Evolutionary conservation across 169 alveolate genomes (phyloP).

Genomic region (Plasmodium inui): DNA sequence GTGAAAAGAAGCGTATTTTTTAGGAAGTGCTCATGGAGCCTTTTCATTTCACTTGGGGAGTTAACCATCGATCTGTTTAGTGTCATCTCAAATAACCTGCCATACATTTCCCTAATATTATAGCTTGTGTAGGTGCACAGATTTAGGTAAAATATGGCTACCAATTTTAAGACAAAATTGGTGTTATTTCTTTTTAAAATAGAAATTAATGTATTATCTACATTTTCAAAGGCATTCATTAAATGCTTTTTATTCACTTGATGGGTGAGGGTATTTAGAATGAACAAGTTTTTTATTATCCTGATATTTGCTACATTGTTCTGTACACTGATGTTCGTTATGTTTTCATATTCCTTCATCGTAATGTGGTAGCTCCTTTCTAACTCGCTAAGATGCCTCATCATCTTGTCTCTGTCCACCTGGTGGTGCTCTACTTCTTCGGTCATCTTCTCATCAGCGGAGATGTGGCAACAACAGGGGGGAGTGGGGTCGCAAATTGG

Average conservation of each 20-base stretch:
- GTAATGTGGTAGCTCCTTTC: conserved; percentile 50
- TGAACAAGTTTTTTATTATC: conserved; percentile 45
- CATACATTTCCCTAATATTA: conserved; percentile 37
- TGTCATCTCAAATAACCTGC: conserved; percentile 14
- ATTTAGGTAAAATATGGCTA: conserved; percentile 37
- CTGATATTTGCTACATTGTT: conserved; percentile 36
- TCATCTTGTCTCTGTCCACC: not conserved
- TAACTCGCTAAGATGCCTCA: not conserved
- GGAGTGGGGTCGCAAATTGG: not conserved
- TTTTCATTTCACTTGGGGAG: conserved; percentile 20
- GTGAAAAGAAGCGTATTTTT: conserved; percentile 30
- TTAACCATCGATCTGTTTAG: not conserved
- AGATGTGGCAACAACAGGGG: not conserved
- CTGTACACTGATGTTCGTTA: not conserved
- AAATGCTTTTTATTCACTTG: conserved; percentile 25
- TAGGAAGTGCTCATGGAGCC: conserved; percentile 21
- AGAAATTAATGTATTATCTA: conserved; percentile 24
- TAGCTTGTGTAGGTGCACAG: conserved; percentile 9
- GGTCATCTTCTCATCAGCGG: not conserved
- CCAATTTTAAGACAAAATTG: conserved; percentile 61
- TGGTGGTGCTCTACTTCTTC: not conserved
- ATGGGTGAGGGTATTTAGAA: conserved; percentile 48
- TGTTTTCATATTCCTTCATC: conserved; percentile 59
- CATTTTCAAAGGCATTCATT: conserved; percentile 33
- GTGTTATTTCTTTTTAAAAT: conserved; percentile 53